Evolutionary conservation across 2,329 filamentous ascomycete species (phyloP), one percentile per base, ranked within the genome.

Genomic region (Colletotrichum cuscutae): DNA sequence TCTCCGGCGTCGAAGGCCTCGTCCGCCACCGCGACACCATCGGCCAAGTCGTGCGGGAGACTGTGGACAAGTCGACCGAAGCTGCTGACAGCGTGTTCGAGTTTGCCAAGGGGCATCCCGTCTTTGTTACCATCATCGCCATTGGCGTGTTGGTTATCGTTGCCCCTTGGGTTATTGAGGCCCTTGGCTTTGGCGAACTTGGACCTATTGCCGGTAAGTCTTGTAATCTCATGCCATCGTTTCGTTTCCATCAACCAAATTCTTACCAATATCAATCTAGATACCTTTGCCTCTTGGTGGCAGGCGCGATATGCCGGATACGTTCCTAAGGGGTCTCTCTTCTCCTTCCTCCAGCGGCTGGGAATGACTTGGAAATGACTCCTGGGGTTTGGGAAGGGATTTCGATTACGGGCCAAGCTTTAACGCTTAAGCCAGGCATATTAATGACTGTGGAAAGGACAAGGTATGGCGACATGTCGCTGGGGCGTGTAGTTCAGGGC

Each of bases 101-200:
- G 2, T 68, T 68, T 35, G 68, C 37, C 2, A 56, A 64, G 37
- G 65, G 67, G 19, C 65, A 72, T 3, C 72, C 74, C 0, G 61
- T 69, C 11, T 24, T 74, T 2, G 42, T 70, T 3, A 70, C 65
- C n/a, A 22, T 75, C 9, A 24, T 75, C 12, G 74, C 72, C 3
- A 42, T 75, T 5, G 74, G 74, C n/a, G 30, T 75, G 15, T 28
- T 74, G 52, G 68, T 37, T 22, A 26, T 56, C 24, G 12, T 74
- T 19, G 57, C 74, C 4, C 74, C 74, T 2, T 74, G 72, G 68
- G 72, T 72, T 1, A 4, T 75, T 5, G 65, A 74, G 57, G 68
- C 58, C 2, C 58, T 75, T 19, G 74, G 74, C 5, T 75, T 75
- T 19, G 49, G 72, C 1, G 65, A 72, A 49, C 54, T 70, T 5